Evolutionary conservation across 441 rosid species (phyloP).

Genomic region (Populus hybrid): DNA sequence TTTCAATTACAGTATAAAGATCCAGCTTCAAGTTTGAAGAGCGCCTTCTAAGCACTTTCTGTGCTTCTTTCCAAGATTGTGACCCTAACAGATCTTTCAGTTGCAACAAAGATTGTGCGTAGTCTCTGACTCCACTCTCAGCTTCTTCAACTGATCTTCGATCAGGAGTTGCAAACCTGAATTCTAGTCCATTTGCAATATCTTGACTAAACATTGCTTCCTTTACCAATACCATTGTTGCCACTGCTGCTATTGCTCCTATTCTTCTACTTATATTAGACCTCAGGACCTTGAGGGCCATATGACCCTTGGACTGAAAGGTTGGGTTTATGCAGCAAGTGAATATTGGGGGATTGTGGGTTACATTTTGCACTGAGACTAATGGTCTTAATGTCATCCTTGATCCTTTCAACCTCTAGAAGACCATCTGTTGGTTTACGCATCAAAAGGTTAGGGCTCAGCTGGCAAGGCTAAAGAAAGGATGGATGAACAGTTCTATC

Average conservation of each 20-base stretch:
- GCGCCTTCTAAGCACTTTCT: constrained; percentile 25
- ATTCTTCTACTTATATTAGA: constrained; percentile 22
- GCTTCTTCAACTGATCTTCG: constrained; percentile 39
- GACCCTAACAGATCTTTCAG: constrained; percentile 19
- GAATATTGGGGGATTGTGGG: not conserved
- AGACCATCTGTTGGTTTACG: not conserved
- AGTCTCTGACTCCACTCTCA: constrained; percentile 25
- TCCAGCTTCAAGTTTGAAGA: constrained; percentile 63
- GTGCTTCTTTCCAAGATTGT: constrained; percentile 57
- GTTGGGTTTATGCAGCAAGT: not conserved
- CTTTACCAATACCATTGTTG: constrained; percentile 16
- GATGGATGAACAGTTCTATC: not conserved
- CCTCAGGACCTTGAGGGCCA: not conserved
- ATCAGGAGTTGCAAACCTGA: constrained; percentile 35
- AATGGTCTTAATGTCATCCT: constrained; percentile 19
- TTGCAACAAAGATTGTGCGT: constrained; percentile 31
- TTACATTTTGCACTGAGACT: not conserved
- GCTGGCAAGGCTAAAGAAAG: not conserved
- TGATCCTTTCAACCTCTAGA: not conserved
- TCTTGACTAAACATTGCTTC: constrained; percentile 4
- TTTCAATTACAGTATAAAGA: constrained; percentile 57
- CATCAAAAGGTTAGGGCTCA: not conserved
- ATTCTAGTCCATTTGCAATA: constrained; percentile 25
- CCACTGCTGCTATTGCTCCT: constrained; percentile 14
- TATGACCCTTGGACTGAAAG: not conserved